Base-by-base conservation (phyloP, 2,329 filamentous ascomycete species). In the Calonectria leucothoes region DNA sequence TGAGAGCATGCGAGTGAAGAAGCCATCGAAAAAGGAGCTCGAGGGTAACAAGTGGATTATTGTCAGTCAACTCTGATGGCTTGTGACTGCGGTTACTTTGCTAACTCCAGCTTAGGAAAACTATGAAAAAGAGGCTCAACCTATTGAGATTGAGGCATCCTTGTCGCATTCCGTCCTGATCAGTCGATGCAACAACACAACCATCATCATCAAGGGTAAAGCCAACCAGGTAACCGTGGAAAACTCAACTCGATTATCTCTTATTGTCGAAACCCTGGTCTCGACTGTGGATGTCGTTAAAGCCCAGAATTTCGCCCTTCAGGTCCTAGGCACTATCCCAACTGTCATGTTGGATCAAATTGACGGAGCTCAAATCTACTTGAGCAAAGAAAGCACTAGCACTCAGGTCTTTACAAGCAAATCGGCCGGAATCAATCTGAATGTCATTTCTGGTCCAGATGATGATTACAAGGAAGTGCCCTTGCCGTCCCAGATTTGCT, bases 171-270 rank as follows among this genome's bases (percentile, higher is more conserved):
- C 95, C 2, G 92, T 99, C 76, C 92, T 98, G 77, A 97, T 99
- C 83, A 95, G 94, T 81, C 93, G 94, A 79, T 98, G 96, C 89
- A 95, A 92, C 85, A 97, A 97, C 85, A 94, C 94, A 6, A 97
- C 96, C 29, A 91, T 99, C 81, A 94, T 97, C 79, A 88, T 99
- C 82, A 94, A 92, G 82, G 96, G 95, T 85, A 99, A 99, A 86
- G 95, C 95, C 71, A 99, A 99, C 83, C 95, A 97, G n/a, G 94
- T 99, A 75, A 96, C 95, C 6, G 91, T 98, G 78, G 97, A 98
- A 86, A 98, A 98, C 87, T 96, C 93, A 70, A 91, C 89, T 59
- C 93, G 95, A 64, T 88, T 97, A 23, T 97, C 95, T 33, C 90
- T 99, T 67, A 92, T 98, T 66, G 91, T 98, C 68, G 96, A 98